Conservation (phyloP, 441 rosid species). For the Erodium texanum region DNA sequence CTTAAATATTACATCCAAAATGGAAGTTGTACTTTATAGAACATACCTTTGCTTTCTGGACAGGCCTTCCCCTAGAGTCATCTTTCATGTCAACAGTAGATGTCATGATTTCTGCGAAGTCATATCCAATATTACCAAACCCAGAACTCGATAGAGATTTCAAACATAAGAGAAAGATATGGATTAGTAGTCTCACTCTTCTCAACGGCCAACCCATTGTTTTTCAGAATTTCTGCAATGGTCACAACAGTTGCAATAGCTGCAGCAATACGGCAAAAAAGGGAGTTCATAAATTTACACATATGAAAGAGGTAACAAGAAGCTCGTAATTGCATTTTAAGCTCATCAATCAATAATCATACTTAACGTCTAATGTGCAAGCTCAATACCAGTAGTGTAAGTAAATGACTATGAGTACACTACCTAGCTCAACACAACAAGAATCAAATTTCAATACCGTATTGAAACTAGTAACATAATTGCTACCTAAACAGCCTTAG, state of each 20-base stretch:
- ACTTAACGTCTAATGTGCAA: not conserved
- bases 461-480: not conserved
- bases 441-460: not conserved
- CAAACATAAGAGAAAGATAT: not conserved
- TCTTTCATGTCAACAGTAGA: slow-evolving; percentile 70
- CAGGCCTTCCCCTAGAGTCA: slow-evolving; percentile 64
- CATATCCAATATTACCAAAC: slow-evolving; percentile 4
- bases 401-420: not conserved
- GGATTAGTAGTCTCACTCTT: slow-evolving; percentile 37
- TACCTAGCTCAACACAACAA: not conserved
- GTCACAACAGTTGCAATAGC: slow-evolving; percentile 75
- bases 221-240: slow-evolving; percentile 70
- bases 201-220: slow-evolving; percentile 70
- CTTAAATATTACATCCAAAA: too few species aligned
- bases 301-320: not conserved
- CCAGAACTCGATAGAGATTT: not conserved
- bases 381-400: not conserved
- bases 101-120: slow-evolving; percentile 46
- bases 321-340: not conserved
- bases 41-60: slow-evolving; percentile 63
- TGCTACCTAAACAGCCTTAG: not conserved
- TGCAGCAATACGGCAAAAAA: slow-evolving; percentile 13
- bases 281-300: not conserved
- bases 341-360: not conserved
- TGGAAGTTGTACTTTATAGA: not conserved